Conservation (phyloP, 768 basidiomycete species). For the Boletus tylopilopsis region DNA sequence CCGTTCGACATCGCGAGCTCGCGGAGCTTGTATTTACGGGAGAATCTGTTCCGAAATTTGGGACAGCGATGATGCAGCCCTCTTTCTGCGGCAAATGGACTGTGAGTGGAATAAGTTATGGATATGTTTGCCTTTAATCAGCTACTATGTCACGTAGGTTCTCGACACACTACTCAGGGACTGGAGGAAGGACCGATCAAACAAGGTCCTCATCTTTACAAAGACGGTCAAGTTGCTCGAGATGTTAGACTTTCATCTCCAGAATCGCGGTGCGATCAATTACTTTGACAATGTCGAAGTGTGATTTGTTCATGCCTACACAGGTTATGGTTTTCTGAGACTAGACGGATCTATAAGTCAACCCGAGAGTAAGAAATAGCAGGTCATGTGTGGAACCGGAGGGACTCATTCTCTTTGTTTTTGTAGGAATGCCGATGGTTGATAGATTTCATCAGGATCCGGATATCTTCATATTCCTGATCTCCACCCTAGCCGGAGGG, state of each 20-base stretch:
- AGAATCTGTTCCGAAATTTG: conserved; percentile 53
- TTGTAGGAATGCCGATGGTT: conserved; percentile 77
- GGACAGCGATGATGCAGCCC: conserved; percentile 57
- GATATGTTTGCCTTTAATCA: neutral
- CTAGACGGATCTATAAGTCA: conserved; percentile 77
- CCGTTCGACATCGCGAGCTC: conserved; percentile 57
- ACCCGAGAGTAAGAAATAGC: conserved; percentile 52
- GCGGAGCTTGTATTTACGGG: conserved; percentile 61
- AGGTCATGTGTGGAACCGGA: neutral
- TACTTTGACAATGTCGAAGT: neutral
- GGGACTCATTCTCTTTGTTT: conserved; percentile 2
- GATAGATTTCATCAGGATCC: conserved; percentile 78
- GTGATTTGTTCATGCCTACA: neutral
- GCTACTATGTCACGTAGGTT: conserved; percentile 50
- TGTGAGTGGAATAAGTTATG: conserved; percentile 40
- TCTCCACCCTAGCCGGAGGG: conserved; percentile 89
- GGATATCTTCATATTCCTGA: conserved; percentile 75
- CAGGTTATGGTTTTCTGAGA: conserved; percentile 61
- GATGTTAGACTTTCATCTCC: conserved; percentile 77
- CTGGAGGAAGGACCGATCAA: conserved; percentile 61
- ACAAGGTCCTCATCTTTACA: conserved; percentile 93
- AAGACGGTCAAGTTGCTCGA: conserved; percentile 88
- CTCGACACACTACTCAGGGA: conserved; percentile 62
- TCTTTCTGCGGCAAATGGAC: conserved; percentile 83
- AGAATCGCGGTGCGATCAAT: conserved; percentile 40